phyloP scores from a whole-genome alignment of 2,329 filamentous ascomycete species.

The Calonectria pteridis region DNA sequence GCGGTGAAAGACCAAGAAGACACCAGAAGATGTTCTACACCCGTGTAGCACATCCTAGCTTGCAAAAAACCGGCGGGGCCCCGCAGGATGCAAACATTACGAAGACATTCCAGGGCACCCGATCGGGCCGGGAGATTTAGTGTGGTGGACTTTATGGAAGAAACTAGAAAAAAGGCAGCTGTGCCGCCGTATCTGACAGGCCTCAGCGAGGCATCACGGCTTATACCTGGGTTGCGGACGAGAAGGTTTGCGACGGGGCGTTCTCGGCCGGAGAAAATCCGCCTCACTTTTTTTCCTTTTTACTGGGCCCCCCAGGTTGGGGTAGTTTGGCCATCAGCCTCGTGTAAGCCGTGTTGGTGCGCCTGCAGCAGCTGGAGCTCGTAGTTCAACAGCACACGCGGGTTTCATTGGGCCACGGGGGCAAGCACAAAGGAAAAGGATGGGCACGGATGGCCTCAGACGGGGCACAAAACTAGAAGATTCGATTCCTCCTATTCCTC shows the following conservation, averaged over 20 bases:
- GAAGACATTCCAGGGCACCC: constrained; percentile 5
- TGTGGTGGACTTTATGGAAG: background rate
- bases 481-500: constrained; percentile 32
- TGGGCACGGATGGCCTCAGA: constrained; percentile 11
- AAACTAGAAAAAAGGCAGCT: constrained; percentile 7
- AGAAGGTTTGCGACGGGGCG: background rate
- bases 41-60: background rate
- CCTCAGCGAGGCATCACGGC: background rate
- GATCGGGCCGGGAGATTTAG: background rate
- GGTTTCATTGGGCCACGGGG: constrained; percentile 2
- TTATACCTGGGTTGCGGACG: background rate
- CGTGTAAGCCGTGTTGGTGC: background rate
- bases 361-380: background rate
- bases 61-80: background rate
- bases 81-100: background rate
- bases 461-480: constrained; percentile 41
- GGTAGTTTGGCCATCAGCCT: background rate
- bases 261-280: constrained; percentile 4
- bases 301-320: background rate
- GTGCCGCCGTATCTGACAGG: background rate
- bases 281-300: background rate
- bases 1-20: background rate
- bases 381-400: background rate
- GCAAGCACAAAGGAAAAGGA: background rate
- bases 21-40: background rate